These are phyloP conservation scores for Aspergillus affinis DNA, from an alignment of 495 filamentous ascomycete species.

Conservation along the genomic window DNA sequence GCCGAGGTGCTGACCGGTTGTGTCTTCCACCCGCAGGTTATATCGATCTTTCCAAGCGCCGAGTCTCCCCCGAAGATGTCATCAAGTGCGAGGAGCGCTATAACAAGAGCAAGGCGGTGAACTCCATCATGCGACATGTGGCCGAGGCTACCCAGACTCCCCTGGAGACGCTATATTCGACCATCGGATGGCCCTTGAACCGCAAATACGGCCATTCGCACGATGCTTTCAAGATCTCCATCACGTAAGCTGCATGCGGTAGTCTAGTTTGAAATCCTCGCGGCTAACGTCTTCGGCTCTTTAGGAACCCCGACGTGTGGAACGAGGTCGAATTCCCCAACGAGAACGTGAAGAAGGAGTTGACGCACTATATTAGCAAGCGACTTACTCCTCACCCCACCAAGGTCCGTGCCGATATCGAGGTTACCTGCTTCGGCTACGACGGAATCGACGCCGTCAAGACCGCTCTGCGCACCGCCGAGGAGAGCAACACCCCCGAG, in stretches of 20 bases:
- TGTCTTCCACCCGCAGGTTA: slow-evolving; percentile 58
- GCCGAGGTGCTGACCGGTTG: slow-evolving; percentile 28
- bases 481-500: slow-evolving; percentile 82
- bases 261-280: background rate
- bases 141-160: slow-evolving; percentile 94
- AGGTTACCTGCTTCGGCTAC: slow-evolving; percentile 97
- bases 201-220: slow-evolving; percentile 96
- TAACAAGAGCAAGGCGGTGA: slow-evolving; percentile 99
- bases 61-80: slow-evolving; percentile 96
- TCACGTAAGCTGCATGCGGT: slow-evolving; percentile 67
- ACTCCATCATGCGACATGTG: slow-evolving; percentile 96
- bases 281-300: slow-evolving; percentile 5
- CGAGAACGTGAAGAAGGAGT: slow-evolving; percentile 79
- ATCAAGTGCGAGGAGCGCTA: slow-evolving; percentile 97
- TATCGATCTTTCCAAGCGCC: slow-evolving; percentile 97
- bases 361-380: slow-evolving; percentile 92
- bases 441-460: slow-evolving; percentile 99
- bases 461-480: slow-evolving; percentile 78
- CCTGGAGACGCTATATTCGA: slow-evolving; percentile 89
- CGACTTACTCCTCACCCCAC: slow-evolving; percentile 94
- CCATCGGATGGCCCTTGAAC: slow-evolving; percentile 94
- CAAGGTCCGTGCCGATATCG: slow-evolving; percentile 96
- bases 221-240: slow-evolving; percentile 97
- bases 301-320: slow-evolving; percentile 93
- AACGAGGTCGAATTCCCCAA: slow-evolving; percentile 85